Base-by-base conservation (phyloP, 2,329 filamentous ascomycete genomes). In the Colletotrichum sp. region DNA sequence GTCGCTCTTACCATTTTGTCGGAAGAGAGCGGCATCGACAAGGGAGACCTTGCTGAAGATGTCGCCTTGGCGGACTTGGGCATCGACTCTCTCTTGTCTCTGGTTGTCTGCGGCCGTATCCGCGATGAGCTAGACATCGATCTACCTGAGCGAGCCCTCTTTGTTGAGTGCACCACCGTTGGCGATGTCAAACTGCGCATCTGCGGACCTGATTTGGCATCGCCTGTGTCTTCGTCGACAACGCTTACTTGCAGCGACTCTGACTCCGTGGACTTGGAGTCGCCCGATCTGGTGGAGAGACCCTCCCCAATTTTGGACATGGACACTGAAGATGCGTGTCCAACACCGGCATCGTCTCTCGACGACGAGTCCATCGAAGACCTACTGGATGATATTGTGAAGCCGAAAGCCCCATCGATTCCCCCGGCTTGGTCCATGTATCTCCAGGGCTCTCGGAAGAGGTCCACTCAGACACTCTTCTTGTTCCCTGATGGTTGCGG, bases 71-170 rank as follows among this genome's bases (percentile, higher is more conserved):
- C 86, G 5, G 90, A 92, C 77, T 85, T 92, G 2, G 91, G 91
- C 24, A 88, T 92, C n/a, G 91, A 93, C 79, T 92, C 91, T 2
- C 86, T 93, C 12, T 89, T 93, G 83, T 87, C 89, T 1, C 84
- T 93, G 13, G 91, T 89, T 8, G 89, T 93, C 52, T 87, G 87
- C 44, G 90, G 89, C 21, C 87, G 89, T 26, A 86, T 93, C 52
- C 88, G 89, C 13, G 90, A 92, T 76, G 90, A 92, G 24, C 82
- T 92, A 4, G 89, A 91, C 39, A 81, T 92, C 8, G 87, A 91
- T 64, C 80, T 92, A 5, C 84, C 88, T 76, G 88, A 88, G 3
- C 85, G 89, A 64, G 86, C 88, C 0, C 62, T 72, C 9, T 91
- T 92, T 77, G 86, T 89, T 9, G 90, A 92, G 39, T 84, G 90